Base-by-base conservation (phyloP, 495 filamentous ascomycete species). In the Penicillium coffeae region DNA sequence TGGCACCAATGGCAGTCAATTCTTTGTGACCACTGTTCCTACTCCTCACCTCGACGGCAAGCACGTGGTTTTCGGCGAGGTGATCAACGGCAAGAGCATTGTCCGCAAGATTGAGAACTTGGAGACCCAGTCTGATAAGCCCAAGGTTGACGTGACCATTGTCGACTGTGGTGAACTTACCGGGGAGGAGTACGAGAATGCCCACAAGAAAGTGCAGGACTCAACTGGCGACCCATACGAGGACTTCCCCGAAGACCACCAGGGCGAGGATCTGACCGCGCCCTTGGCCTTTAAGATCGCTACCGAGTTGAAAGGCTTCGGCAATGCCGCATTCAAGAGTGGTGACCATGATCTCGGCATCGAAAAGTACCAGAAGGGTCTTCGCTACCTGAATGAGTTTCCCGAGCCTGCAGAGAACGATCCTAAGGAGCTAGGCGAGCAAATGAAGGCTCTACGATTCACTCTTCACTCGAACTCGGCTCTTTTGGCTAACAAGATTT, bases 331-430 rank as follows among this genome's bases (percentile, higher is more conserved):
- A 0, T 97, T 96, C 80, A 96, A 96, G 77, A 69, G 63, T 14
- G 79, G 80, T 19, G 77, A 96, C 56, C 61, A 86, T 25, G 62
- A 71, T 30, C 72, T 87, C 18, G 92, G 84, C 9, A 74, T 97
- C 19, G 87, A 87, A 35, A 99, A 99, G 74, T 99, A 99, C 73
- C 87, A 95, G 69, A 99, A 99, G 73, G 91, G 81, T n/a, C 69
- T 99, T 45, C 86, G 93, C 52, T 99, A 97, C 62, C 70, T 96
- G 50, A 89, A 90, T 64, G 90, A 96, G 70, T 88, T 93, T 62
- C 85, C 89, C 9, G 81, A 83, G 41, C 68, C 84, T 16, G 68
- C 62, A 14, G 83, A 90, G 14, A 70, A 76, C 2, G 89, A 90
- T 50, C 73, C 84, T 30, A 72, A 75, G 34, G 87, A 89, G 37